A percentile compares a stretch with the other conserved stretches of the same genome.
These are phyloP conservation scores for Hamiltosporidium magnivora DNA, from an alignment of 371 early-diverging fungal genomes.

Conservation along the genomic window DNA sequence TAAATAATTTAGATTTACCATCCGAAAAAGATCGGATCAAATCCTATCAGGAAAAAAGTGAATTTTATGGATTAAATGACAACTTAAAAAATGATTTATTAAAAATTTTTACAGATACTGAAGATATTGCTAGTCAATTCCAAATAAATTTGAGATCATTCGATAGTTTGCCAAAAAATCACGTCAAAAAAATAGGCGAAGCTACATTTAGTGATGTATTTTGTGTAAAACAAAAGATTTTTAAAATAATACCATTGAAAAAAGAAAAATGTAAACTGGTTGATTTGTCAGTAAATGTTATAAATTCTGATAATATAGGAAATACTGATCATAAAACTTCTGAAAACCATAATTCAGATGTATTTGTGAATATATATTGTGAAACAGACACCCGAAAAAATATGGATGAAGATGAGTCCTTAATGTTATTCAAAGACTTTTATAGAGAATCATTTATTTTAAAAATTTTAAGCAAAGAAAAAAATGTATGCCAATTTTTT, in stretches of 20 bases:
- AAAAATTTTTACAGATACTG: too few species aligned
- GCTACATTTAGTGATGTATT: slow-evolving; percentile 51
- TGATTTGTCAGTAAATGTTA: background rate
- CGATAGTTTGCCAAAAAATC: slow-evolving; percentile 3
- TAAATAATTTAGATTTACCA: too few species aligned
- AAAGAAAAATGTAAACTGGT: background rate
- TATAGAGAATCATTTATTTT: slow-evolving; percentile 26
- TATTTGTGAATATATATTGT: background rate
- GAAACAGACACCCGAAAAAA: background rate
- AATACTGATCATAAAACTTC: background rate
- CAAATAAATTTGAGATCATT: too few species aligned
- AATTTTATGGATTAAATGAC: too few species aligned
- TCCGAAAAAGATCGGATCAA: too few species aligned
- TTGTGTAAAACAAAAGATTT: slow-evolving; percentile 16
- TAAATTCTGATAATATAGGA: background rate
- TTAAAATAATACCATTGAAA: slow-evolving; percentile 44
- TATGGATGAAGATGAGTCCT: too few species aligned
- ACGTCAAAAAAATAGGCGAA: slow-evolving; percentile 42
- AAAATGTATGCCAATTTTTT: slow-evolving; percentile 17
- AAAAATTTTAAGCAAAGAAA: slow-evolving; percentile 16
- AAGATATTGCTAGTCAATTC: too few species aligned
- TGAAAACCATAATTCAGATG: background rate
- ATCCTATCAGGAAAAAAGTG: too few species aligned
- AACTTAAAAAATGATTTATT: too few species aligned
- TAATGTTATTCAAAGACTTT: slow-evolving; percentile 8